Conservation (phyloP, 768 basidiomycete species). For the Favolaschia claudopus region DNA sequence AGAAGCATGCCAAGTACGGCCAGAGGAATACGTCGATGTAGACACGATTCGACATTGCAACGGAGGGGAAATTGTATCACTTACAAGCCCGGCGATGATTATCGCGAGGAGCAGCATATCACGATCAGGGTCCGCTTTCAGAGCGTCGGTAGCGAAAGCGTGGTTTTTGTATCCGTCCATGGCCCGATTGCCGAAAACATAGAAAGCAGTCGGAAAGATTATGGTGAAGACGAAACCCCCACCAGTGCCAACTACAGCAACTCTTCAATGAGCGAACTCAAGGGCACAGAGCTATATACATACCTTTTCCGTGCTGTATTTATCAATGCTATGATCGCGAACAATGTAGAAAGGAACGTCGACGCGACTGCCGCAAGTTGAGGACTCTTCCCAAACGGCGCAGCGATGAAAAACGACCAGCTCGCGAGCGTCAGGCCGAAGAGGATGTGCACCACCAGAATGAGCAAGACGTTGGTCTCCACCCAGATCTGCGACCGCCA, state of each 20-base stretch:
- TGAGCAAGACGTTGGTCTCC: conserved; percentile 60
- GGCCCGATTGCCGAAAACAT: conserved; percentile 71
- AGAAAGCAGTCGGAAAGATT: conserved; percentile 78
- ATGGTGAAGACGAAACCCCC: conserved; percentile 67
- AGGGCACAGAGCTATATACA: no score
- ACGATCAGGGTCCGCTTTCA: conserved; percentile 66
- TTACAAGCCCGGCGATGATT: conserved; percentile 68
- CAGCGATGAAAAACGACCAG: conserved; percentile 74
- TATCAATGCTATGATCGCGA: conserved; percentile 70
- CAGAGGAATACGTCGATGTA: conserved; percentile 78
- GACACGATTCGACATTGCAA: not conserved
- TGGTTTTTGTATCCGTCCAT: conserved; percentile 73
- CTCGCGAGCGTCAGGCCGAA: conserved; percentile 71
- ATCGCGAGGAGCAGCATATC: conserved; percentile 61
- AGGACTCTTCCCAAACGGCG: conserved; percentile 74
- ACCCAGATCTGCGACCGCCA: conserved; percentile 75
- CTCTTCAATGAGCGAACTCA: not conserved
- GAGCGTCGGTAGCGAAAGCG: conserved; percentile 56
- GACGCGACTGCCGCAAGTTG: conserved; percentile 72
- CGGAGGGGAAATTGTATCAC: conserved; percentile 25
- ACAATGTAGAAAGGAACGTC: conserved; percentile 68
- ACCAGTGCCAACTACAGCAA: conserved; percentile 28
- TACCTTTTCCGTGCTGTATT: no score
- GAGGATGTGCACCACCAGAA: conserved; percentile 69
- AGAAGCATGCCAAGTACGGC: conserved; percentile 67